Percentiles rank a stretch among this genome's conserved stretches.
Conservation (phyloP, 495 filamentous ascomycete species). For the Rhizodiscina lignyota region DNA sequence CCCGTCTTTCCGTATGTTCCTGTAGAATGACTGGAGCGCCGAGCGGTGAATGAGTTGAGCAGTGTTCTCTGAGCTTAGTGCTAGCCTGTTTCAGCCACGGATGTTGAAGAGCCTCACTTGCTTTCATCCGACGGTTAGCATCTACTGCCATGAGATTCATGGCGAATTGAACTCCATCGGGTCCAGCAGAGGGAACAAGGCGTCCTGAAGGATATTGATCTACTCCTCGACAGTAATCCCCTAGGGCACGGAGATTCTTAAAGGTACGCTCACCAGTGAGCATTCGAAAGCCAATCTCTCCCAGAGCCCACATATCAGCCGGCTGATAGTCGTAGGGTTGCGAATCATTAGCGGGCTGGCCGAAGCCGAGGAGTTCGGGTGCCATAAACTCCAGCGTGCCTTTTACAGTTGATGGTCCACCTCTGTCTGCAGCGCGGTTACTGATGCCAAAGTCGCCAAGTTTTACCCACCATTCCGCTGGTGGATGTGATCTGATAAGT, state of each 20-base stretch:
- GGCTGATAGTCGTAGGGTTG: neutral
- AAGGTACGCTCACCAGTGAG: constrained; percentile 3
- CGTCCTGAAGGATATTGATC: neutral
- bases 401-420: constrained; percentile 5
- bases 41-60: too few relatives aligned
- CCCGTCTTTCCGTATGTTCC: too few relatives aligned
- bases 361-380: constrained; percentile 14
- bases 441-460: constrained; percentile 14
- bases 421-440: constrained; percentile 10
- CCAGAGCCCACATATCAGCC: constrained; percentile 6
- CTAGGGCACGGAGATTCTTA: neutral
- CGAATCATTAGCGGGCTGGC: neutral
- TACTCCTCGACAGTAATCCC: neutral
- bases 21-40: too few relatives aligned
- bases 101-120: neutral
- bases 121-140: neutral
- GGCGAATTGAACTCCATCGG: neutral
- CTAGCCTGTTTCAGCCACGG: too few relatives aligned
- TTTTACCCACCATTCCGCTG: constrained; percentile 11
- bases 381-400: constrained; percentile 14
- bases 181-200: neutral
- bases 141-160: neutral
- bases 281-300: constrained; percentile 5
- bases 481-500: constrained; percentile 7
- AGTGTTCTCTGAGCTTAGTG: too few relatives aligned